Evolutionary conservation across 2,329 filamentous ascomycete genomes (phyloP), one percentile per base, ranked within the genome.

Genomic region (Alternaria sp.): DNA sequence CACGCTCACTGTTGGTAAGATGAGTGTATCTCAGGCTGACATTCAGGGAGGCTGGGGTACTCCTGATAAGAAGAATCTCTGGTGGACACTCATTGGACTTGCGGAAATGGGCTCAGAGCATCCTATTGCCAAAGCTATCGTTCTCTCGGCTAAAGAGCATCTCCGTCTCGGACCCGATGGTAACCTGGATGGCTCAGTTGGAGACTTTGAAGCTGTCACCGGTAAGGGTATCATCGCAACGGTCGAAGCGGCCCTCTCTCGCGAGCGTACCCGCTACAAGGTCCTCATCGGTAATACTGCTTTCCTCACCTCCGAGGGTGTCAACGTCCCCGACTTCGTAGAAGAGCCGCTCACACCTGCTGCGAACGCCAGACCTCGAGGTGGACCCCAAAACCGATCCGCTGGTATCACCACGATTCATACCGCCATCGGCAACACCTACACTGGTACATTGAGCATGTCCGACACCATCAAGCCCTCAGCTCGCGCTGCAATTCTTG

Each of bases 21-120:
- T 99, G 93, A 96, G 88, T 65, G 94, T 98, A 17, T 91, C 93
- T 8, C 88, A 90, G 61, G 85, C 87, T 21, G 89, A 88, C 53
- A 85, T 95, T 36, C 87, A 87, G 30, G 81, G 88, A 8, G 80
- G 85, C 3, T 98, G 95, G 95, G 84, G 87, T 46, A 85, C 86
- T 23, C 87, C 91, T 30, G 88, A 87, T 84, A 88, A 88, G 60
- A 88, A 87, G 63, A 89, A 89, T 32, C 85, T 97, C 4, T 99
- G 95, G 95, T 99, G 96, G 96, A 89, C 92, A n/a, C 86, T 97
- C 64, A 89, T 99, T 60, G 96, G 94, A 47, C 89, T 98, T n/a
- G 91, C 95, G 0, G 96, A 99, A 82, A 93, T 93, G 87, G 92
- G 93, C 68, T 97, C 93, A 74, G 96, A 99, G 80, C 96, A 99